Evolutionary conservation across 2,329 filamentous ascomycete genomes (phyloP), one percentile per base, ranked within the genome.

Genomic region (Sclerotinia sclerotiorum): DNA sequence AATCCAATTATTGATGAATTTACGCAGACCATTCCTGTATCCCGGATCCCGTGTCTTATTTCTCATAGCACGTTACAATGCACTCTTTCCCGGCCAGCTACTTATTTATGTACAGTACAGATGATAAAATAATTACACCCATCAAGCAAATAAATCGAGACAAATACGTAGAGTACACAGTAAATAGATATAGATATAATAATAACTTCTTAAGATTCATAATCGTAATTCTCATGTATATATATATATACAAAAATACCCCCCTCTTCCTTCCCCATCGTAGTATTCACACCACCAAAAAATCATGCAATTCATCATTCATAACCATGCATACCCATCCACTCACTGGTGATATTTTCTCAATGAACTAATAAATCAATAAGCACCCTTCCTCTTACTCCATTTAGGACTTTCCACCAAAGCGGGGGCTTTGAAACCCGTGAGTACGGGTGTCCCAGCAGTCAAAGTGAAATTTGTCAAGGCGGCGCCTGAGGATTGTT

Each of bases 321-420:
- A 24, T 15, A 8, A 2, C 5, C 19, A 5, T 27, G 0, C 19
- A 5, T 27, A 1, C 24, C 24, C 35, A 1, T 24, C 8, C n/a
- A 3, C 27, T 15, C 8, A 8, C 62, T 1, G n/a, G n/a, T n/a
- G n/a, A 7, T 13, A n/a, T 15, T 7, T 7, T 49, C 10, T 19
- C 35, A 39, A 39, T 32, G 32, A 7, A 35, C 6, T 8, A 35
- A 35, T 35, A 35, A 35, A 35, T 48, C 58, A 77, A 69, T 77
- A 77, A n/a, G 74, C 75, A 10, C 72, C 74, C 3, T 49, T 52
- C 68, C 76, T 76, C 65, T 71, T 67, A 54, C 65, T 74, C 51
- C 74, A 77, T 42, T 63, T 71, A 35, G 76, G 76, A 24, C 49
- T 71, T 5, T 70, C 71, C 55, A 72, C 72, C 69, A 74, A 67